Base-by-base conservation (phyloP, 345 rosid species). In the Eucalyptus victrix region DNA sequence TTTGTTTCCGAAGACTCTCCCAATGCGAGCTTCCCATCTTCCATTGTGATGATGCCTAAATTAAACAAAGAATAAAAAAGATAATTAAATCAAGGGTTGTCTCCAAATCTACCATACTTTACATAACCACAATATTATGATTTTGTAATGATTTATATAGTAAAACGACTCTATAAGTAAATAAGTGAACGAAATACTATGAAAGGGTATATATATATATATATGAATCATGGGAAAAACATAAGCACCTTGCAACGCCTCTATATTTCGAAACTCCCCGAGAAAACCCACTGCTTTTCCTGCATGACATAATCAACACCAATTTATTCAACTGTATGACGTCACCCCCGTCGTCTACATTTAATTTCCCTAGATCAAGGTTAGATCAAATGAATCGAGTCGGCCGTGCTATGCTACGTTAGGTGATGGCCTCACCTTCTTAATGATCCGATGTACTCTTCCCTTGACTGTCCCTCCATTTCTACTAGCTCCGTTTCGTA, bases 281-380 rank as follows among this genome's bases (percentile, higher is more conserved):
- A 86, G 99, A 98, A 88, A 98, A 98, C 53, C 99, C 99, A 91
- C 96, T 98, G 89, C 99, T 97, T 90, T 98, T 98, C 91, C 99
- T 98, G 93, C 49, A 85, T 14, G n/a, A 44, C 54, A 45, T 26
- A 34, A 34, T 87, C 49, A 58, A 40, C 45, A 45, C 80, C 24
- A 53, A 60, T 21, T 37, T 40, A 62, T 19, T 32, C 24, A 49
- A 30, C 9, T 18, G 7, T 80, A 34, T 40, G 83, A 76, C 47
- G 83, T 76, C 47, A 76, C 9, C 42, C 42, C 83, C 83, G 15
- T 69, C 3, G 23, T 72, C 81, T 34, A 18, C 81, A 72, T 34
- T 34, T 72, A 21, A 76, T 37, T 76, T 10, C 26, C 42, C 83
- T 12, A 76, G 47, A 19, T 76, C 47, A 40, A 76, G 47, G 83